Evolutionary conservation across 2,329 filamentous ascomycete species (phyloP), one percentile per base, ranked within the genome.

Genomic region (Aspergillus sp.): DNA sequence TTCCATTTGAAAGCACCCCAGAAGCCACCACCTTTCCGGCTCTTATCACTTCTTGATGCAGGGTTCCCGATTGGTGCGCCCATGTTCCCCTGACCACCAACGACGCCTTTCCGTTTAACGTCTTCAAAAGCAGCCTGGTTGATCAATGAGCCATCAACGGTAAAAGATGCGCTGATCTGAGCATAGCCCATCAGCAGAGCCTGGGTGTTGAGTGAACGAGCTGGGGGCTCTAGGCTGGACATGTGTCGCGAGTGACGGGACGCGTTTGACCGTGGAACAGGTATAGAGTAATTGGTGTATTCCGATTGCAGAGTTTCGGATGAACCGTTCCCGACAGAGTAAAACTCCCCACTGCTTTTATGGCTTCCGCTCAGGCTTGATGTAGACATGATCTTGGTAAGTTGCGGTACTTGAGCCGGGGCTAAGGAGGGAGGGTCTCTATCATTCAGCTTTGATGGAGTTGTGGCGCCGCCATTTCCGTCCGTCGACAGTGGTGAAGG

Each of bases 111-210:
- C 54, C 92, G 84, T 71, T 99, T 99, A 36, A 97, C 92, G 64
- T 95, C 90, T 67, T 99, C 94, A 64, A 99, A 99, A 0, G 89
- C 89, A 0, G 85, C 85, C 36, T 95, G 86, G 63, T 95, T 93
- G 54, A 99, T 86, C 19, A 99, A 76, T 1, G 94, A 96, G 0
- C 91, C 91, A 66, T 99, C 94, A 5, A 99, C 76, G 0, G 86
- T 91, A 63, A 99, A 99, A 0, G 89, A 92, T 3, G 94, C 94
- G 71, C 91, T 89, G 2, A 97, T 84, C 64, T 99, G 94, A 2
- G 90, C 93, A 72, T 96, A 99, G 0, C 92, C 94, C 94, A 99
- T 99, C 85, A 99, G 95, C 49, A 99, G 76, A 1, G 88, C 87
- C 68, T 97, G 92, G 49, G 58, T 60, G 42, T 65, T 62, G 16